Percentiles rank a stretch among this genome's conserved stretches.
These are phyloP conservation scores for Kluyveromyces marxianus DNA, from an alignment of 1,139 yeast genomes.

Conservation along the genomic window DNA sequence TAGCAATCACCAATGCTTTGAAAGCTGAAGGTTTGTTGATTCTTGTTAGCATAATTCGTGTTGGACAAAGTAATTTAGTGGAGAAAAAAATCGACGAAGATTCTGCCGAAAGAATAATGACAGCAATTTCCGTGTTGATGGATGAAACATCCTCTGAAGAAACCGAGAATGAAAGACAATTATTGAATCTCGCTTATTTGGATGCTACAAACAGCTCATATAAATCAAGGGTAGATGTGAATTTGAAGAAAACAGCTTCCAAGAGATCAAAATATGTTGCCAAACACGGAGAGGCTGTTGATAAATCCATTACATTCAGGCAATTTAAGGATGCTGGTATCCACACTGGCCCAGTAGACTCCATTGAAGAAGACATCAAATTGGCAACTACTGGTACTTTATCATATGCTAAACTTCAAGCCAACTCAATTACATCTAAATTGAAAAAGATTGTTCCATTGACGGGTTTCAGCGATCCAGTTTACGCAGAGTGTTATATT, in stretches of 20 bases:
- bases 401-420: conserved; percentile 40
- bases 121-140: conserved; percentile 71
- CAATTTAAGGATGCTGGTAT: conserved; percentile 58
- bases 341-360: conserved; percentile 32
- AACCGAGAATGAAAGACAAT: conserved; percentile 33
- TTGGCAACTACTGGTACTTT: conserved; percentile 43
- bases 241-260: conserved; percentile 31
- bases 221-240: conserved; percentile 52
- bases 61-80: conserved; percentile 75
- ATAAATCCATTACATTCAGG: conserved; percentile 75
- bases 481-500: conserved; percentile 94
- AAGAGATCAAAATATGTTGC: conserved; percentile 54
- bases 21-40: conserved; percentile 93
- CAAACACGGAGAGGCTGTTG: conserved; percentile 74
- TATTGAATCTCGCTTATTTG: conserved; percentile 67
- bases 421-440: conserved; percentile 59
- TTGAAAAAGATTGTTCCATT: conserved; percentile 84
- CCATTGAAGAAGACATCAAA: conserved; percentile 42
- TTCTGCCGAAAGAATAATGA: conserved; percentile 81
- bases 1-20: conserved; percentile 64
- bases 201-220: conserved; percentile 85
- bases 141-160: conserved; percentile 48
- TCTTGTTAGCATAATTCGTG: conserved; percentile 85
- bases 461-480: conserved; percentile 97
- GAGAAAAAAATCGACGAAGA: conserved; percentile 87